Conservation (phyloP, 305 asterid species). For the Petunia hybrid region DNA sequence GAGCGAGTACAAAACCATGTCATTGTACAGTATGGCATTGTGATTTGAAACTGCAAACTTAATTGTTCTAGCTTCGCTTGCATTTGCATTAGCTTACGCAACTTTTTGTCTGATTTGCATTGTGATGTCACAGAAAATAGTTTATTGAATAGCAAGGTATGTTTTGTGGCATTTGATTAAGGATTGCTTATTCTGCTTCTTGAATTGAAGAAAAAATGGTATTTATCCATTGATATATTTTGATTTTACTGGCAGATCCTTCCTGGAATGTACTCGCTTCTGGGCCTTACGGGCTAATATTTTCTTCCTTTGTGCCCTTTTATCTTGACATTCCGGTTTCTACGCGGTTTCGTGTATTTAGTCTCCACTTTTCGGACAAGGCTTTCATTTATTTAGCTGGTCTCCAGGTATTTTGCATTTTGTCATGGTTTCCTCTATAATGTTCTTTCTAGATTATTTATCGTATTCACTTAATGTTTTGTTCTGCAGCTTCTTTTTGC, state of each 20-base stretch:
- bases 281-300: constrained; percentile 95
- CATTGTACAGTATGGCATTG: too few species aligned
- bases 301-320: constrained; percentile 94
- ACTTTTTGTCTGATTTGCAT: too few species aligned
- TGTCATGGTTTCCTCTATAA: neutral
- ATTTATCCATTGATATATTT: constrained; percentile 4
- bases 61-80: too few species aligned
- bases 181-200: neutral
- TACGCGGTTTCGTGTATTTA: constrained; percentile 77
- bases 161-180: too few species aligned
- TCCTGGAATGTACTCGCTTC: constrained; percentile 70
- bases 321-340: constrained; percentile 97
- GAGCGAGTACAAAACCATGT: too few species aligned
- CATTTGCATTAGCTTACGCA: too few species aligned
- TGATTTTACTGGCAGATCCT: constrained; percentile 67
- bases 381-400: constrained; percentile 95
- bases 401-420: constrained; percentile 73
- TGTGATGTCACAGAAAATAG: too few species aligned
- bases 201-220: neutral
- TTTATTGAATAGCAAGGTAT: too few species aligned
- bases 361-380: constrained; percentile 94
- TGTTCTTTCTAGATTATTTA: constrained; percentile 1
- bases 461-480: constrained; percentile 30
- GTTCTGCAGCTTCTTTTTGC: constrained; percentile 76
- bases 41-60: too few species aligned